Base-by-base conservation (phyloP, 495 filamentous ascomycete species). In the Opeltia flavorubescens region DNA sequence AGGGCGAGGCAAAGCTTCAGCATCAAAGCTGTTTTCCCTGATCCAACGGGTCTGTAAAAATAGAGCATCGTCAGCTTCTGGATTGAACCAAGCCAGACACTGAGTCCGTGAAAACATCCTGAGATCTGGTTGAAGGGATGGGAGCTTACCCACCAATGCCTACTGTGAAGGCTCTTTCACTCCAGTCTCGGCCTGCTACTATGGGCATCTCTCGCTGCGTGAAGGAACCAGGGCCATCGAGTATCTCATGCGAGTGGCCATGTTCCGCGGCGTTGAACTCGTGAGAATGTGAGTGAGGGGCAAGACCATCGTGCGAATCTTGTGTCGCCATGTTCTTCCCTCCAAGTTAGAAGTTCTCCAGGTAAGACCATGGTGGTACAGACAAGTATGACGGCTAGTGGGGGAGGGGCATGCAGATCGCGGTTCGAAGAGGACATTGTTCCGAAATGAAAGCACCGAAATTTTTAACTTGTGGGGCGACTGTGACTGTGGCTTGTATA, bases 11-110 rank as follows among this genome's bases (percentile, higher is more conserved):
- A 94, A 52, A 95, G 77, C 24, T 84, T 78, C 7, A 94, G 77
- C 89, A 96, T 95, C 18, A 96, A 74, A 34, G 91, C 91, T 13
- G 91, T 95, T 63, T 98, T 98, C 57, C 91, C 91, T 23, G 91
- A 95, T 49, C 91, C 91, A 41, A 98, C 91, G 56, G 91, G 91
- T 44, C 91, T 95, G 54, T 33, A 13, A 11, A n/a, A 18, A 28
- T 46, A 17, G 13, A 35, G 43, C 15, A 54, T 41, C 47, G 40
- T 58, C 50, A 56, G 49, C 43, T 17, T 18, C 12, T n/a, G n/a
- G n/a, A 1, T 1, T 23, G 24, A 7, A 25, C 30, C 5, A 29
- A 6, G 1, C 1, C 41, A 17, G 11, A 27, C 15, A 51, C 4
- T 43, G 17, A 57, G 39, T 1, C 26, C 8, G 43, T 28, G 42